phyloP scores from a whole-genome alignment of 257 asterid genomes.

The Fraxinus quadrangulata region DNA sequence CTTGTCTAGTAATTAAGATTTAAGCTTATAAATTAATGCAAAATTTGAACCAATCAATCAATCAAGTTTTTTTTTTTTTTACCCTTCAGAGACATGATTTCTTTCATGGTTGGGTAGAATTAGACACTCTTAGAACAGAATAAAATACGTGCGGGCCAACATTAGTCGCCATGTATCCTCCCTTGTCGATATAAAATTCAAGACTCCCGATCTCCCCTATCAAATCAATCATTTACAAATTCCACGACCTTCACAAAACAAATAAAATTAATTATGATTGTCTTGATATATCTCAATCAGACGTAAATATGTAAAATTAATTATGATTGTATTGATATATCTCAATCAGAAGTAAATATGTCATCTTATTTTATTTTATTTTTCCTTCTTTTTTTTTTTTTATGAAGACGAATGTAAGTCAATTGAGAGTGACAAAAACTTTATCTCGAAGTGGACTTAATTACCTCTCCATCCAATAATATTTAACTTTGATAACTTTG shows the following conservation, averaged over 20 bases:
- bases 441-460: not conserved
- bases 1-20: not conserved
- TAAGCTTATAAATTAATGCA: constrained; percentile 13
- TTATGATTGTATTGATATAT: no score
- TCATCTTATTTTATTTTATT: not conserved
- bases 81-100: constrained; percentile 27
- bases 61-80: not conserved
- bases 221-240: constrained; percentile 29
- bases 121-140: constrained; percentile 14
- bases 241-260: constrained; percentile 12
- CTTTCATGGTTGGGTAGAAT: constrained; percentile 22
- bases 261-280: no score
- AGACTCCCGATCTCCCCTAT: not conserved
- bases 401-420: not conserved
- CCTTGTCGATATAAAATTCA: not conserved
- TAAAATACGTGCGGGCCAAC: not conserved
- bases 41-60: constrained; percentile 27
- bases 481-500: not conserved
- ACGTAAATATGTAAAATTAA: not conserved
- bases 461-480: not conserved
- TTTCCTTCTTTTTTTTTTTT: not conserved
- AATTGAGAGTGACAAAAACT: not conserved
- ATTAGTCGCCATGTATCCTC: not conserved
- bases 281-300: no score
- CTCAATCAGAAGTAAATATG: not conserved